Base-by-base conservation (phyloP, 1,139 yeast species). In the Yamadazyma aaseri region DNA sequence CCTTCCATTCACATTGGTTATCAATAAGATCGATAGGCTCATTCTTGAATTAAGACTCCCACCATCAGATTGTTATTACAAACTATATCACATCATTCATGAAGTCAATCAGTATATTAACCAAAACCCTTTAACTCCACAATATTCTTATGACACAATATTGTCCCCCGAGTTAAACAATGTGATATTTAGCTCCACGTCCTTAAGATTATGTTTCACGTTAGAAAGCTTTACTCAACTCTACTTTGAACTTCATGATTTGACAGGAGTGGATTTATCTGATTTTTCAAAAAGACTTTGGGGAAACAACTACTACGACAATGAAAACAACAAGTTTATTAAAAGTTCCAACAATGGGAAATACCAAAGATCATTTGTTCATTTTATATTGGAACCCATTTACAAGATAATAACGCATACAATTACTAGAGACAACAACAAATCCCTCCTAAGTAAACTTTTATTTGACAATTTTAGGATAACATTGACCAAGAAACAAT, bases 21-120 rank as follows among this genome's bases (percentile, higher is more conserved):
- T 94, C n/a, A 90, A 86, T 56, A 92, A 92, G 55, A 47, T 94
- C 8, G 99, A 94, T 56, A 63, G 97, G 38, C 63, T 92, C 13
- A 71, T 90, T 1, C 53, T 90, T 29, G 98, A 94, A 43, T 60
- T 90, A 30, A 71, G 78, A 41, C 60, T 92, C 8, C 87, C 96
- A 0, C 86, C 87, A 0, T 50, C 63, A 3, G 96, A 87, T 46
- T 74, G 89, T 0, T 86, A 79, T 50, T 69, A 73, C 50, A 90
- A 94, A 51, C 48, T 94, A 26, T 64, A 76, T 35, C 66, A 72
- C 42, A 62, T 72, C 1, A 63, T 90, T n/a, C 83, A 79, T 37
- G 79, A 79, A 21, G 63, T 89, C 14, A 86, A 87, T 51, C 56
- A 58, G 1, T 73, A 60, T 37, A 66, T 86, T 7, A 44, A 49